Base-by-base conservation (phyloP, 371 early-diverging fungal genomes). In the Lichtheimia ramosa region DNA sequence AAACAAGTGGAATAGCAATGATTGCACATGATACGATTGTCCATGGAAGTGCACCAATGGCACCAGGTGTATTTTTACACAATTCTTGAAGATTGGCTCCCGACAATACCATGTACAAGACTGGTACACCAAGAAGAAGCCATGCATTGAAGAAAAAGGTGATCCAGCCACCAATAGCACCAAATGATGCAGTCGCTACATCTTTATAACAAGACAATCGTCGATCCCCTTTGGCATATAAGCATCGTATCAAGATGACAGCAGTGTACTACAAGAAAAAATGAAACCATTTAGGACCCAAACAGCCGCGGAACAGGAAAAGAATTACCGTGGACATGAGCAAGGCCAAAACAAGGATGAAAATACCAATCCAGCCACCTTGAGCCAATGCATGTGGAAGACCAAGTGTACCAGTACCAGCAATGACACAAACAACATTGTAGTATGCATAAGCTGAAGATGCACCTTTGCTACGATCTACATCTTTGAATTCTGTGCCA, bases 391-490 rank as follows among this genome's bases (percentile, higher is more conserved):
- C 89, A 59, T 82, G 87, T 6, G 94, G 92, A 6, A 95, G 73
- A 56, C 92, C 92, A 12, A 93, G 78, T 10, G 90, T 85, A 20
- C 95, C 95, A 12, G 89, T 87, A 27, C 94, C 94, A 3, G 90
- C 89, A 12, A 91, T 82, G n/a, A 92, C 88, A 74, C 92, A 89
- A 28, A 88, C 86, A 13, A 88, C 69, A 68, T 86, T 88, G 42
- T 82, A 76, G 53, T 80, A 85, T 24, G 85, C 77, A 18, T 68
- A 61, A 50, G 78, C 75, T 18, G 63, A 52, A 16, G 67, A 67
- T 3, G 67, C 61, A 18, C 42, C 65, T 4, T 65, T 41, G 13
- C 40, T 43, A 14, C 62, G 59, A 25, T 64, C 61, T 6, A 59
- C 54, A 34, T 62, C 62, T 43, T 62, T 48, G 13, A 62, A 48